Conservation (phyloP, 345 rosid genomes). For the Ceriops tagal region DNA sequence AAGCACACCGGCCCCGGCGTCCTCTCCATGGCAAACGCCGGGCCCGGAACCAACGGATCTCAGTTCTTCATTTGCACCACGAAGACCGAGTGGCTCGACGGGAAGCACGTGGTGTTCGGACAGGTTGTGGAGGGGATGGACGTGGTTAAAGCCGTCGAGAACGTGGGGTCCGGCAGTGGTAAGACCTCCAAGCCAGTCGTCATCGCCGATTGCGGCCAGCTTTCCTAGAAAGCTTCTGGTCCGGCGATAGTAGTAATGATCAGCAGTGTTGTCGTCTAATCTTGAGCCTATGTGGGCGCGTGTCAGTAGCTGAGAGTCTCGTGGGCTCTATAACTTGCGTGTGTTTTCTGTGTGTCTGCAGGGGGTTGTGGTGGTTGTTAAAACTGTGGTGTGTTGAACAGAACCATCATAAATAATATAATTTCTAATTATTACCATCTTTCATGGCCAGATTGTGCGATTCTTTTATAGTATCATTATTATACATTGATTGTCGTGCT, state of each 20-base stretch:
- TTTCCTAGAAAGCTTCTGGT: constrained; percentile 22
- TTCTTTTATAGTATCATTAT: too few species aligned
- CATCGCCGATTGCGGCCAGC: constrained; percentile 64
- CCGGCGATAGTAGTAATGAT: too few species aligned
- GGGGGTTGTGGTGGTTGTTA: too few species aligned
- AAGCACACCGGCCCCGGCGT: constrained; percentile 74
- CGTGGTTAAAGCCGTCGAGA: constrained; percentile 55
- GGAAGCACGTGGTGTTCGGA: constrained; percentile 82
- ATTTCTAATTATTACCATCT: too few species aligned
- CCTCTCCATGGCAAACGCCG: constrained; percentile 79
- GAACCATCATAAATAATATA: too few species aligned
- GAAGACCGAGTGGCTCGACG: constrained; percentile 69
- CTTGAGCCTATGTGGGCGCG: neutral
- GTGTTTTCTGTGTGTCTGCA: too few species aligned
- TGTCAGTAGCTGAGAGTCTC: too few species aligned
- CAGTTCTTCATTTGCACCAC: constrained; percentile 72
- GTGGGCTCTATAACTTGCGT: too few species aligned
- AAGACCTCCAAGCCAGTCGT: constrained; percentile 51
- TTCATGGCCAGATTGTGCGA: too few species aligned
- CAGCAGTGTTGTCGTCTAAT: neutral
- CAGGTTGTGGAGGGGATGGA: constrained; percentile 63
- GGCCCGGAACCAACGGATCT: constrained; percentile 67
- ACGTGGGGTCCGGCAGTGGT: constrained; percentile 60
- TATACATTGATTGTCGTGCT: too few species aligned
- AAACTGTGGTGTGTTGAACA: too few species aligned